Percentiles rank a stretch among this genome's conserved stretches.
Conservation (phyloP, 1,139 yeast species). For the Debaryomyces psychrophilus region DNA sequence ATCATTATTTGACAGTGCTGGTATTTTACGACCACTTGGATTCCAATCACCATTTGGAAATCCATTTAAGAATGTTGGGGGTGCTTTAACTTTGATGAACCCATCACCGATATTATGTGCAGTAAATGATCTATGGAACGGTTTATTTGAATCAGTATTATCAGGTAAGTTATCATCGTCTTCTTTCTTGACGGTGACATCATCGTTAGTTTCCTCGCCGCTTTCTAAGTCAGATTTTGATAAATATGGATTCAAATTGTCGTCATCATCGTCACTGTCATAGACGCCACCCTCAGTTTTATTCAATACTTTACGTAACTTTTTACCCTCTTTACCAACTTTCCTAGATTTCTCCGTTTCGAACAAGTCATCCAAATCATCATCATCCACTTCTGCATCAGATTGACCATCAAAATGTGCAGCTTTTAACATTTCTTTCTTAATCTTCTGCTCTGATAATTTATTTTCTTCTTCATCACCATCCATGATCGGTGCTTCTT, state of each 20-base stretch:
- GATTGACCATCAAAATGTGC: constrained; percentile 68
- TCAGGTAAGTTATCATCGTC: constrained; percentile 34
- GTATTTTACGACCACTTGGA: constrained; percentile 58
- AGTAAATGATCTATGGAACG: constrained; percentile 37
- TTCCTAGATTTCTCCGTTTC: constrained; percentile 65
- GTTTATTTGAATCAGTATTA: constrained; percentile 13
- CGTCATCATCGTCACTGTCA: constrained; percentile 85
- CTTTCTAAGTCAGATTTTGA: constrained; percentile 73
- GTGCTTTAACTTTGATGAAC: constrained; percentile 66
- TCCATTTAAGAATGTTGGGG: constrained; percentile 58
- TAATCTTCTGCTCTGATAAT: constrained; percentile 84
- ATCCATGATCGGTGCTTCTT: constrained; percentile 97
- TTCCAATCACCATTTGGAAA: constrained; percentile 88
- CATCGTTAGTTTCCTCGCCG: constrained; percentile 45
- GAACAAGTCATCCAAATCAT: constrained; percentile 65
- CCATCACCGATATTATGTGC: constrained; percentile 64
- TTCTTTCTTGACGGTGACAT: constrained; percentile 47
- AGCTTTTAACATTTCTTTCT: constrained; percentile 87
- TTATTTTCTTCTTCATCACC: constrained; percentile 96
- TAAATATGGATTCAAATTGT: constrained; percentile 70
- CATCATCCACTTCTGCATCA: constrained; percentile 60
- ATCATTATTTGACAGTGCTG: constrained; percentile 25
- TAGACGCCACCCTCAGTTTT: constrained; percentile 89
- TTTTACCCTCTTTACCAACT: constrained; percentile 90
- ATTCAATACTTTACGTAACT: constrained; percentile 78